These are phyloP conservation scores for Cryptococcus sp. DNA, from an alignment of 1,284 basidiomycete genomes.

Conservation along the genomic window DNA sequence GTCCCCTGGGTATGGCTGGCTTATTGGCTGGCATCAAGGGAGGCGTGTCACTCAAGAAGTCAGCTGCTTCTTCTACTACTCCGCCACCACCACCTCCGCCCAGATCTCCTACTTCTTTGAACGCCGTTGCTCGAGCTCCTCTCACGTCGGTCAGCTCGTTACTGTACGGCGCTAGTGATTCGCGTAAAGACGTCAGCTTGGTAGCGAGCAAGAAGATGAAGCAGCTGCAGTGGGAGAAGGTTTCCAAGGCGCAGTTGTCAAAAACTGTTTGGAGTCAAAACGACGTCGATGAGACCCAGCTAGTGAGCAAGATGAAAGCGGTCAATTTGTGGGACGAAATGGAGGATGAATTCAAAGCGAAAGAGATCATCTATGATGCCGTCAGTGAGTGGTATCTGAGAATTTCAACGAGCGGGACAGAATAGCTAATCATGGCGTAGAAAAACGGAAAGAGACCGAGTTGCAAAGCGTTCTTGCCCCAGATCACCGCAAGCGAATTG, in stretches of 20 bases:
- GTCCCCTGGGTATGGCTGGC: constrained; percentile 50
- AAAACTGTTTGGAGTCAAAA: constrained; percentile 81
- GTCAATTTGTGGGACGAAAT: constrained; percentile 94
- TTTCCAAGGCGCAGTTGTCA: constrained; percentile 76
- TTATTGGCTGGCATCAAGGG: constrained; percentile 48
- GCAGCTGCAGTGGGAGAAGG: constrained; percentile 98
- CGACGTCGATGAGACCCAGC: constrained; percentile 63
- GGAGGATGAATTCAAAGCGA: constrained; percentile 98
- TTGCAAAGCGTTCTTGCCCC: constrained; percentile 87
- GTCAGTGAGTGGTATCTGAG: constrained; percentile 38
- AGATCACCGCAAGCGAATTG: constrained; percentile 85
- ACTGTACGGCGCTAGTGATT: constrained; percentile 43
- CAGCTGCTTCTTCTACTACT: constrained; percentile 15
- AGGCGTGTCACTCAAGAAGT: constrained; percentile 43
- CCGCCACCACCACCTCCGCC: constrained; percentile 24
- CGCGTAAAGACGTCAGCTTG: constrained; percentile 80
- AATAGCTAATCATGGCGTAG: constrained; percentile 50
- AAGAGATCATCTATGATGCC: constrained; percentile 71
- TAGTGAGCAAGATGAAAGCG: constrained; percentile 72
- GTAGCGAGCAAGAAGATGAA: constrained; percentile 92
- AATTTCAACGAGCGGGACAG: neutral
- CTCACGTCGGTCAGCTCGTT: constrained; percentile 41
- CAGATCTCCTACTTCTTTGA: constrained; percentile 13
- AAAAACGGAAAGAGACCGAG: constrained; percentile 75
- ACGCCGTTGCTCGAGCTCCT: constrained; percentile 34